These are phyloP conservation scores for Pythium rhizo-oryzae DNA, from an alignment of 352 stramenopile genomes.

Conservation along the genomic window DNA sequence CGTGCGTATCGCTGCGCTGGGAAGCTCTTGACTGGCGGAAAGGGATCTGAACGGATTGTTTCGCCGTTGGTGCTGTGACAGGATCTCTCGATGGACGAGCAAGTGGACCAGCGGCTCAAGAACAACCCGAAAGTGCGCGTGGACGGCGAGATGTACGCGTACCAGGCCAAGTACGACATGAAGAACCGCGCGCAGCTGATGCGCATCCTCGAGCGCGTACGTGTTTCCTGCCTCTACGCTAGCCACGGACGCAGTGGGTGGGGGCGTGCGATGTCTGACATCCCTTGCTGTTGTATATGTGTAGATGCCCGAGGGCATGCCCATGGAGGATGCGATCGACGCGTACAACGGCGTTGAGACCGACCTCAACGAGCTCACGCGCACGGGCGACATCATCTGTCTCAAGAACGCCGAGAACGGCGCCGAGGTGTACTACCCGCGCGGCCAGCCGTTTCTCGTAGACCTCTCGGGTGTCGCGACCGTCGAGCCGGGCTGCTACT, in stretches of 20 bases:
- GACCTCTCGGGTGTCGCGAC: conserved; percentile 72
- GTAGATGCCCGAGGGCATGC: conserved; percentile 83
- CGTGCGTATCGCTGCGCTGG: conserved; percentile 38
- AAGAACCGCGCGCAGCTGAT: conserved; percentile 81
- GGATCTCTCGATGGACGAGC: conserved; percentile 80
- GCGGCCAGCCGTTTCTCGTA: conserved; percentile 65
- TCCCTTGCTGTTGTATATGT: too few relatives aligned
- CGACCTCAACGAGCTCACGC: conserved; percentile 72
- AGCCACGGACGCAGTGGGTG: too few relatives aligned
- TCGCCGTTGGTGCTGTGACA: conserved; percentile 17
- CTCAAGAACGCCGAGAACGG: conserved; percentile 84
- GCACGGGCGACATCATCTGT: conserved; percentile 81
- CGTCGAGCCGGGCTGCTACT: conserved; percentile 74
- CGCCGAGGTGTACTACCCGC: conserved; percentile 79
- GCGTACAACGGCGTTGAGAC: conserved; percentile 81
- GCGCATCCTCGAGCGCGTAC: conserved; percentile 78
- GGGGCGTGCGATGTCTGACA: too few relatives aligned
- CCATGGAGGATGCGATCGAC: conserved; percentile 81
- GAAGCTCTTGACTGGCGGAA: too few relatives aligned
- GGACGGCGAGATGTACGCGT: conserved; percentile 77
- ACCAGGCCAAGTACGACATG: conserved; percentile 90
- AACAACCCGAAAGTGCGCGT: conserved; percentile 88
- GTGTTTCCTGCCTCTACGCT: conserved; percentile 8
- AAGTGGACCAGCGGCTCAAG: conserved; percentile 83
- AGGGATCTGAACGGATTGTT: too few relatives aligned